Conservation (phyloP, 495 filamentous ascomycete genomes). For the Neurospora intermedia region DNA sequence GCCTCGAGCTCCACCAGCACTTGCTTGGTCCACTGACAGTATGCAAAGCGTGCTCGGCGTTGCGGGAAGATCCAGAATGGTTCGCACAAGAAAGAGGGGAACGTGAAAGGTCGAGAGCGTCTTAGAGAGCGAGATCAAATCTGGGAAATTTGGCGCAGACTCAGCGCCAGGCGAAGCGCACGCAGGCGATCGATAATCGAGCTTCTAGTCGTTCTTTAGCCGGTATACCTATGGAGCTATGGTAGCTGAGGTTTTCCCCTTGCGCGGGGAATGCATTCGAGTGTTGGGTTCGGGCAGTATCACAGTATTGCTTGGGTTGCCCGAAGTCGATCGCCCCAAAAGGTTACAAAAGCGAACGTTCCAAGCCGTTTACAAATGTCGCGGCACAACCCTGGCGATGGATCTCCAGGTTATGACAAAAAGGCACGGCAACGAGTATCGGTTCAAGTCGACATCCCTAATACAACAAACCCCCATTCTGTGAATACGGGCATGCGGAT, state of each 20-base stretch:
- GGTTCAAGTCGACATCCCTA: not conserved
- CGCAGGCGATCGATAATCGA: not conserved
- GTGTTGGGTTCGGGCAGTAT: not conserved
- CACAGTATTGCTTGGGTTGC: not conserved
- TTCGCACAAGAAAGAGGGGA: not conserved
- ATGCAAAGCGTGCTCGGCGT: not conserved
- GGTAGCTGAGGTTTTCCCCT: not conserved
- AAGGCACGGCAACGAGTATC: not conserved
- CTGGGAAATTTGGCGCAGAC: not conserved
- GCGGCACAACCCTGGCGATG: not conserved
- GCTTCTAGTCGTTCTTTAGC: not conserved
- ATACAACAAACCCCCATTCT: not conserved
- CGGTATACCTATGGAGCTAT: not conserved
- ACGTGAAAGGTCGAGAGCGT: not conserved
- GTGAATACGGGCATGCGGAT: not conserved
- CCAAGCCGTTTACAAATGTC: not conserved
- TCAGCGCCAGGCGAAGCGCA: not conserved
- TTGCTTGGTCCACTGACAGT: not conserved
- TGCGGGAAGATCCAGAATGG: not conserved
- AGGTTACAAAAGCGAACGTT: not conserved
- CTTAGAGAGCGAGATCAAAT: not conserved
- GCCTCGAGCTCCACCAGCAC: not conserved
- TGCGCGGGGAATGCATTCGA: not conserved
- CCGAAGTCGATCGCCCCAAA: not conserved
- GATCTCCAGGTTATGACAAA: not conserved